A percentile compares a stretch with the other conserved stretches of the same genome.
Evolutionary conservation across 306 rosid genomes (phyloP).

Genomic region (Corylus avellana): DNA sequence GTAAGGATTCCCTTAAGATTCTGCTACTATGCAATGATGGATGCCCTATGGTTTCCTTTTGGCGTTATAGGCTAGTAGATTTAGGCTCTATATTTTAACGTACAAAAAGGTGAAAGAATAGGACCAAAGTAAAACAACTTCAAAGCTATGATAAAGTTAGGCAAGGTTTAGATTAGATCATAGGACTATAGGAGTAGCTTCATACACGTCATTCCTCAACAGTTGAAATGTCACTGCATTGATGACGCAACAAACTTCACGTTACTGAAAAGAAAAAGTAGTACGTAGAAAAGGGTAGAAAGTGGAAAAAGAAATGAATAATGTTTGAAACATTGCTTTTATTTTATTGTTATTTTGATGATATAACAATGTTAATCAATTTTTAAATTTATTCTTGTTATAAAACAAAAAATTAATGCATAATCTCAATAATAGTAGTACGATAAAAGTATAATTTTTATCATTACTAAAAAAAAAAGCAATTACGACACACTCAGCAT

Average conservation of each 20-base stretch:
- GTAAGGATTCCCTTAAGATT: too few species aligned
- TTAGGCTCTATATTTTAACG: background rate
- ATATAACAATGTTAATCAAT: too few species aligned
- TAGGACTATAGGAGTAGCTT: background rate
- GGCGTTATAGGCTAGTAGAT: background rate
- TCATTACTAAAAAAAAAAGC: too few species aligned
- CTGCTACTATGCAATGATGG: too few species aligned
- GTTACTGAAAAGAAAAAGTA: background rate
- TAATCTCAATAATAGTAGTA: too few species aligned
- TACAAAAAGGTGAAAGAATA: background rate
- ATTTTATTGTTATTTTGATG: background rate
- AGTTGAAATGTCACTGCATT: background rate
- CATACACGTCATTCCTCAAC: background rate
- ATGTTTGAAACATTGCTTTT: background rate
- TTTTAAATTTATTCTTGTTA: too few species aligned
- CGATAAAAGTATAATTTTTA: too few species aligned
- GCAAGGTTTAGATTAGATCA: background rate
- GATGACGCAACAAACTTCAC: background rate
- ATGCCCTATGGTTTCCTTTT: background rate
- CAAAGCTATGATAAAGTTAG: background rate
- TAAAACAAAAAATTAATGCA: too few species aligned
- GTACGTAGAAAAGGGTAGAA: background rate
- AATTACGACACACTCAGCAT: too few species aligned
- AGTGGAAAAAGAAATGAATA: background rate
- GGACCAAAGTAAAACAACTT: background rate